These are phyloP conservation scores for Marasmius sp. DNA, from an alignment of 1,284 basidiomycete species.

Conservation along the genomic window DNA sequence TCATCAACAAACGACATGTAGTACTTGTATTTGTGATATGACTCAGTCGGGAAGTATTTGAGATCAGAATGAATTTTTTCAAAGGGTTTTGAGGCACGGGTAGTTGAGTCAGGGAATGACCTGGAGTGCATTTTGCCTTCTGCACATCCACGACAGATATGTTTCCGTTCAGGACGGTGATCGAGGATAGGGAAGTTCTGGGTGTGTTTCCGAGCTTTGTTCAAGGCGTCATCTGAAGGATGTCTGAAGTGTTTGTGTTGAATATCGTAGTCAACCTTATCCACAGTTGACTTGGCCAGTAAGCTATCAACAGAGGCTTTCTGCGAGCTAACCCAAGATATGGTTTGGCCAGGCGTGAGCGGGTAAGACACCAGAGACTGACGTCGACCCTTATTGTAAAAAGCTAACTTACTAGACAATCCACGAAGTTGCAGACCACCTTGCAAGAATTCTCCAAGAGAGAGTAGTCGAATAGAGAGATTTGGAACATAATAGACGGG, in stretches of 20 bases:
- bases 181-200: neutral
- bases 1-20: too few relatives aligned
- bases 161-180: too few relatives aligned
- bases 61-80: too few relatives aligned
- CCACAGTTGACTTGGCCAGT: neutral
- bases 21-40: too few relatives aligned
- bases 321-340: neutral
- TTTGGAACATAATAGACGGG: conserved; percentile 1
- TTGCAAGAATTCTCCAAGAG: neutral
- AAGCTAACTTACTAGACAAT: neutral
- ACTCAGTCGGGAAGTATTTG: too few relatives aligned
- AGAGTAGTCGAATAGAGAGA: neutral
- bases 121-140: too few relatives aligned
- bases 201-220: neutral
- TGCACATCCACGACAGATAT: too few relatives aligned
- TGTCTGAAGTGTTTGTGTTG: neutral
- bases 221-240: neutral
- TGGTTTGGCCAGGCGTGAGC: neutral
- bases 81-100: too few relatives aligned
- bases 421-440: neutral
- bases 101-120: too few relatives aligned
- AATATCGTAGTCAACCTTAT: neutral
- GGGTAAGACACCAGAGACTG: neutral
- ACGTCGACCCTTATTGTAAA: neutral
- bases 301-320: neutral